Base-by-base conservation (phyloP, 2,329 filamentous ascomycete genomes). In the Ophiosphaerella korrae region DNA sequence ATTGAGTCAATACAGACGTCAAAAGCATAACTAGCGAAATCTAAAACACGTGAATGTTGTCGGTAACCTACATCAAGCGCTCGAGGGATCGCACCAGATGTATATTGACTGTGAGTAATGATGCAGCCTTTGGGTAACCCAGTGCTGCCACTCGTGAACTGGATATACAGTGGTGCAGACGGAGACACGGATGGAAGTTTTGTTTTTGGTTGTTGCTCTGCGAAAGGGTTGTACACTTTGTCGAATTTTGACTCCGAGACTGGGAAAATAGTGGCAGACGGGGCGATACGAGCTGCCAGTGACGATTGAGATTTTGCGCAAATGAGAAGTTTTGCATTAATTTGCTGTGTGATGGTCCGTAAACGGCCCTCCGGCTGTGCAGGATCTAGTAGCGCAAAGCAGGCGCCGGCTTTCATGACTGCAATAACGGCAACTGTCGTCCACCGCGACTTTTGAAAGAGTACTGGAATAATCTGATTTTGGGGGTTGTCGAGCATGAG, bases 381-480 rank as follows among this genome's bases (percentile, higher is more conserved):
- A 13, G 71, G 70, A 29, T 74, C 71, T 12, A 74, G 60, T 2
- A 72, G 55, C 5, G 68, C 67, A 44, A 74, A 73, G 45, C 68
- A 71, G 4, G 67, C 73, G 7, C 74, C 74, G 9, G 72, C 64
- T 40, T 75, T 75, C 69, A 77, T 71, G 8, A 75, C 60, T 3
- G 71, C 73, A 5, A 76, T 64, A 7, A 75, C 67, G 7, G 71
- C 72, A 14, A 77, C 71, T 3, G 70, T 58, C 0, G 68, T 73
- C 72, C 72, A 76, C 46, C 62, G 55, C 0, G 66, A 74, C 50
- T 77, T 77, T 36, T 77, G 74, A 37, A 77, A 75, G 9, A 74
- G 61, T 0, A 75, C 48, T 0, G 74, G 70, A 6, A 77, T 67
- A n/a, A 74, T 67, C 1, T 66, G 60, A 11, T 68, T 55, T 14